Evolutionary conservation across 2,329 filamentous ascomycete species (phyloP), one percentile per base, ranked within the genome.

Genomic region (Graphiopsis chlorocephala): DNA sequence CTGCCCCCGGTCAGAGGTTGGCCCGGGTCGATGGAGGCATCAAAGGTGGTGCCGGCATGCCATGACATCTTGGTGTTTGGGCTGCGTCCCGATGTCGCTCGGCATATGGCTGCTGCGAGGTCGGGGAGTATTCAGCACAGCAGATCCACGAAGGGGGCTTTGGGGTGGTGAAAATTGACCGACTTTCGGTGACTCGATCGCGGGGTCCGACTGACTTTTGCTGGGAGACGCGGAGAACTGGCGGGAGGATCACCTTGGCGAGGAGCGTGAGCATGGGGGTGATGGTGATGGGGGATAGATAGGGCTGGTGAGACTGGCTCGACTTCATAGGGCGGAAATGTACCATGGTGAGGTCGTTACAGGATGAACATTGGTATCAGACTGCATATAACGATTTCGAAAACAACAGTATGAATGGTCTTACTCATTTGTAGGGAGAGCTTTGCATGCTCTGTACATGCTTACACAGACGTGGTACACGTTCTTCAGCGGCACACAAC

Each of bases 11-110:
- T 31, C 25, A 53, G 50, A 29, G 50, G 26, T 15, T 57, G 38
- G 42, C 52, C 50, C 53, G 56, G 64, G 65, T 66, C 48, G 63
- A 63, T 56, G 64, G 64, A 63, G 65, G 68, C 48, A 64, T 72
- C 71, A 59, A 72, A 72, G 48, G 67, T 59, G 45, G 64, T 68
- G 42, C 66, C 67, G 57, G 60, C 50, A 64, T 69, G 67, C 70
- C 70, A 72, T 65, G 70, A 71, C 69, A 72, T 71, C 59, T 63
- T 61, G 64, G 29, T 50, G 29, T 58, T 53, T 59, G 45, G 58
- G 45, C 38, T 59, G 31, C 11, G 58, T 65, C 59, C 64, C 64
- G 64, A 61, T 65, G 58, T 65, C 64, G 64, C 62, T 62, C 48
- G 60, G 48, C 48, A 17, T 20, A 15, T 42, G 33, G 45, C 47